Conservation (phyloP, 202 grass and related monocot genomes). For the Musa balbisiana region DNA sequence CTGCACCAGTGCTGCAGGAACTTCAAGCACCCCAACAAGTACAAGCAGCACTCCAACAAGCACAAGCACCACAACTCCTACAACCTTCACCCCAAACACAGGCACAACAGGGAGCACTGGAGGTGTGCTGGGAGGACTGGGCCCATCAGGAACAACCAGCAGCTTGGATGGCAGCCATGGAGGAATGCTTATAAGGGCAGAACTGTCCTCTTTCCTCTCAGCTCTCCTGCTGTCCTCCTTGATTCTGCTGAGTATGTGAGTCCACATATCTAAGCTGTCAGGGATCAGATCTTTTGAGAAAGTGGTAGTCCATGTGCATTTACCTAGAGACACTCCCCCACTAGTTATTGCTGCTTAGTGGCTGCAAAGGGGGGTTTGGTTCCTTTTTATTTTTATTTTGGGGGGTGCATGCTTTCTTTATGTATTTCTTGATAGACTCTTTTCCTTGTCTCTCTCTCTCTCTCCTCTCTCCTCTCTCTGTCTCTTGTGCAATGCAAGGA, state of each 20-base stretch:
- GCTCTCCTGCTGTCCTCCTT: background rate
- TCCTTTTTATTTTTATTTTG: background rate
- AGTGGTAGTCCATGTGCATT: background rate
- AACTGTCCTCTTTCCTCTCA: background rate
- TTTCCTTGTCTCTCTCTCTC: too few relatives aligned
- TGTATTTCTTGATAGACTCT: too few relatives aligned
- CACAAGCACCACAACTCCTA: background rate
- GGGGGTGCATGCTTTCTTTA: too few relatives aligned
- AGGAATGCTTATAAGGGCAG: background rate
- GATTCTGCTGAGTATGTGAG: background rate
- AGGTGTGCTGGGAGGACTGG: background rate
- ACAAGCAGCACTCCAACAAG: background rate
- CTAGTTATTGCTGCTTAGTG: background rate
- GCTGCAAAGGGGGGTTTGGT: background rate
- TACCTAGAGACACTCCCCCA: background rate
- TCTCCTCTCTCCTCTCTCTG: too few relatives aligned
- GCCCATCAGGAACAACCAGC: background rate
- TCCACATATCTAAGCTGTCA: background rate
- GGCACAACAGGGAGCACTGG: background rate
- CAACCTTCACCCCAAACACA: background rate
- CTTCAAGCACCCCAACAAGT: background rate
- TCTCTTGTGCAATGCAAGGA: too few relatives aligned
- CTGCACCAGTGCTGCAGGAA: constrained; percentile 2
- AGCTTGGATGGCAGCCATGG: background rate
- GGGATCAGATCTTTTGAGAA: background rate